Base-by-base conservation (phyloP, 164 flowering plant genomes). In the Nelumbo lutea region DNA sequence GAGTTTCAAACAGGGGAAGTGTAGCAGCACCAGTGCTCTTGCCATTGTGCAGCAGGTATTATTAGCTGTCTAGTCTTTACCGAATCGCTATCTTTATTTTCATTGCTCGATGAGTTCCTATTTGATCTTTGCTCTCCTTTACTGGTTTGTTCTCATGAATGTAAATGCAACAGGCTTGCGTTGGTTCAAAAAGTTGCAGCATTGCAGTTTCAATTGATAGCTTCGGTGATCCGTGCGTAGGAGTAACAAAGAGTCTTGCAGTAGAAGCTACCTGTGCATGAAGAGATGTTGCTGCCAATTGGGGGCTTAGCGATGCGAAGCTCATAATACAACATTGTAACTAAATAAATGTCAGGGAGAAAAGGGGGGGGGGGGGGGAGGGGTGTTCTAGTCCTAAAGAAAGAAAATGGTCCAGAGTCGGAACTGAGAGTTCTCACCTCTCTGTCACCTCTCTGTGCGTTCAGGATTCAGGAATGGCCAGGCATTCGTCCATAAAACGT, bases 181-280 rank as follows among this genome's bases (percentile, higher is more conserved):
- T 86, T 14, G 98, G 98, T 74, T 82, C 78, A 61, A 87, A 65
- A 72, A 86, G 86, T 73, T 95, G 98, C 80, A 82, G 75, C 73
- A 45, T 95, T 53, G 80, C 66, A 47, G 97, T 95, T 3, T 88
- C 99, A 6, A 62, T 48, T 2, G 61, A 73, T 15, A 83, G 71
- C n/a, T 85, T 95, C 67, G 99, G 97, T 15, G 89, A 91, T 48
- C 96, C 96, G 46, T 92, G 98, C 68, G 65, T 41, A 41, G 90
- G 91, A 62, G 79, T 81, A 41, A 55, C 70, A 6, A 90, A 95
- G 75, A 92, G 89, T 69, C 80, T 95, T 68, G 97, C 96, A 41
- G 94, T 95, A 2, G 96, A 95, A 79, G 98, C 90, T 74, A 78
- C 77, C 57, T 93, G 98, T 77, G 51, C 81, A 62, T 86, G 71